Conservation (phyloP, 768 basidiomycete species). For the Suillus hirtellus region DNA sequence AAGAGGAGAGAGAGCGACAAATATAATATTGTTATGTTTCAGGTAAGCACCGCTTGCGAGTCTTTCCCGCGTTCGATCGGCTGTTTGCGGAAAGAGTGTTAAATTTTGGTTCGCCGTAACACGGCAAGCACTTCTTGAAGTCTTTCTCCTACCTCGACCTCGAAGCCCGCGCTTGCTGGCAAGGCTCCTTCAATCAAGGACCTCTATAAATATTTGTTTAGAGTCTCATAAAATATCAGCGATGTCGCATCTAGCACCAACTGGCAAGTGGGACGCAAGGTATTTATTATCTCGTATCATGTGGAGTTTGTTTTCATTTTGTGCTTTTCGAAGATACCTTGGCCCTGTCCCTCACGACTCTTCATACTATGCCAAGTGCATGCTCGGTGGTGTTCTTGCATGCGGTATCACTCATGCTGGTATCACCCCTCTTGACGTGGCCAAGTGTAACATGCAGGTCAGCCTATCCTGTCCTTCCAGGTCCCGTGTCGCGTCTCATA, state of each 20-base stretch:
- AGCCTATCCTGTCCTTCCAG: slow-evolving; percentile 17
- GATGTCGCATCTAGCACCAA: slow-evolving; percentile 52
- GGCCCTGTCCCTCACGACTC: slow-evolving; percentile 77
- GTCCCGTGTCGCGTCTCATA: background rate
- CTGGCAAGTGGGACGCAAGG: slow-evolving; percentile 79
- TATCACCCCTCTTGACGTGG: slow-evolving; percentile 85
- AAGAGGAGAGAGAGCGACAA: background rate
- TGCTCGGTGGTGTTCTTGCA: slow-evolving; percentile 85
- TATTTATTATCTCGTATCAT: slow-evolving; percentile 26
- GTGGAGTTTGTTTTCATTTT: slow-evolving; percentile 5
- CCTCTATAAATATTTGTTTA: background rate
- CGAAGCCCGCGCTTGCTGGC: background rate
- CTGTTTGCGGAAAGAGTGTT: slow-evolving; percentile 6
- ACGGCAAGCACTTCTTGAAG: background rate
- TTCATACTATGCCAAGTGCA: slow-evolving; percentile 80
- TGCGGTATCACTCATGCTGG: slow-evolving; percentile 89
- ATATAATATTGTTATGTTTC: background rate
- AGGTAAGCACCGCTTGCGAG: background rate
- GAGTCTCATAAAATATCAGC: slow-evolving; percentile 28
- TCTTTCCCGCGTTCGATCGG: background rate
- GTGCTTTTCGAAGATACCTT: slow-evolving; percentile 45
- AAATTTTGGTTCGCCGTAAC: slow-evolving; percentile 8
- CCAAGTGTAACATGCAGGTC: slow-evolving; percentile 92
- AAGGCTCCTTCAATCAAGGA: background rate
- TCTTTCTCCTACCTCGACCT: slow-evolving; percentile 1